Conservation (phyloP, 2,329 filamentous ascomycete genomes). For the Nemania bipapillata region DNA sequence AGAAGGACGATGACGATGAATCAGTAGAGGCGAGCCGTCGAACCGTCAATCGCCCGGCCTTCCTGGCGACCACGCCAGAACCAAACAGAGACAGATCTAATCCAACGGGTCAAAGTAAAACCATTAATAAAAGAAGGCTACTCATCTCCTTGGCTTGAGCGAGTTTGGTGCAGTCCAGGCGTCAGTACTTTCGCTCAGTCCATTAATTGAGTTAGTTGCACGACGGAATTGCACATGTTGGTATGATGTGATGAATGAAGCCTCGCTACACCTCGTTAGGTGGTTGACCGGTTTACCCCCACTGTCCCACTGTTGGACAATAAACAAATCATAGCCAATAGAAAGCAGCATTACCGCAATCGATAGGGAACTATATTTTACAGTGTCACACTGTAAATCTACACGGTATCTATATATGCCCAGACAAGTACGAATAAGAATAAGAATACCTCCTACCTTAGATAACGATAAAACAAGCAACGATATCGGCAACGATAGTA, state of each 20-base stretch:
- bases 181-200: too few species aligned
- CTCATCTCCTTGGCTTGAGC: background rate
- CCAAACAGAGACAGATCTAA: too few species aligned
- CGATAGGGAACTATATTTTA: slow-evolving; percentile 20
- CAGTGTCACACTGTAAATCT: too few species aligned
- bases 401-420: too few species aligned
- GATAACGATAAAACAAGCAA: slow-evolving; percentile 8
- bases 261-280: background rate
- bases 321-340: slow-evolving; percentile 4
- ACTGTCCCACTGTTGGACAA: background rate
- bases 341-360: background rate
- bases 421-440: background rate
- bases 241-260: background rate
- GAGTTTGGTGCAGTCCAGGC: background rate
- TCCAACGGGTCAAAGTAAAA: too few species aligned
- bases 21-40: background rate
- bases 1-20: background rate
- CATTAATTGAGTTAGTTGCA: background rate
- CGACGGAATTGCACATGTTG: background rate
- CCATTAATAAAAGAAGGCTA: background rate
- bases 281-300: background rate
- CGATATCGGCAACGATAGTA: too few species aligned
- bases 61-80: too few species aligned
- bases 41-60: background rate
- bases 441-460: background rate